phyloP scores from a whole-genome alignment of 2,329 filamentous ascomycete species.

The Alternaria triticina region DNA sequence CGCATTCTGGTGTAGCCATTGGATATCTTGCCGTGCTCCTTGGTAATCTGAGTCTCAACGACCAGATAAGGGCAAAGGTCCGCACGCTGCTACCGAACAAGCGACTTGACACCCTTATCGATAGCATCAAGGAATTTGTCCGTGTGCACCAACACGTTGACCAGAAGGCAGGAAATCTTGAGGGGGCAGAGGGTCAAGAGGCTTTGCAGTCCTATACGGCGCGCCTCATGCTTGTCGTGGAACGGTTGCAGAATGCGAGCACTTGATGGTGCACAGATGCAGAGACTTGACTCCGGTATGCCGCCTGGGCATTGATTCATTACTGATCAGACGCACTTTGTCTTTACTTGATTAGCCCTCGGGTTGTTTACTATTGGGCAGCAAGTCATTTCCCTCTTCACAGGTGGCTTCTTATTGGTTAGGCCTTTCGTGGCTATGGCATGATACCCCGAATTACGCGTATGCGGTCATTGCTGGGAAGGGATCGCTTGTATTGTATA shows the following conservation, averaged over 20 bases:
- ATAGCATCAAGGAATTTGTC: slow-evolving; percentile 68
- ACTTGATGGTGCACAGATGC: slow-evolving; percentile 3
- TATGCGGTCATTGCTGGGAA: slow-evolving; percentile 7
- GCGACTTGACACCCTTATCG: slow-evolving; percentile 59
- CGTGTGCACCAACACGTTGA: slow-evolving; percentile 66
- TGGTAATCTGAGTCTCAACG: slow-evolving; percentile 75
- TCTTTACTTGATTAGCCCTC: slow-evolving; percentile 8
- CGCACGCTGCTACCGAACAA: slow-evolving; percentile 52
- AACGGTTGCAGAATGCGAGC: slow-evolving; percentile 47
- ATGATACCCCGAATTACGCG: slow-evolving; percentile 22
- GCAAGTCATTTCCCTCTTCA: background rate
- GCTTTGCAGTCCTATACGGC: slow-evolving; percentile 59
- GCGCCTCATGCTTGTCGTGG: slow-evolving; percentile 61
- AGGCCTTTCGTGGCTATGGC: slow-evolving; percentile 11
- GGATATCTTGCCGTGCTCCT: slow-evolving; percentile 86
- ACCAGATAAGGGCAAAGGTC: slow-evolving; percentile 52
- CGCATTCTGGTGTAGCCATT: slow-evolving; percentile 79
- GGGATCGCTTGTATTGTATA: background rate
- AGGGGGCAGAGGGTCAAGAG: slow-evolving; percentile 56
- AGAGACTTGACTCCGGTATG: slow-evolving; percentile 1
- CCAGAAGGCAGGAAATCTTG: slow-evolving; percentile 50
- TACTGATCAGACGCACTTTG: background rate
- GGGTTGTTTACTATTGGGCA: background rate
- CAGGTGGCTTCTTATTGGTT: slow-evolving; percentile 5
- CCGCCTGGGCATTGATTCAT: background rate